A percentile compares a stretch with the other conserved stretches of the same genome.
Evolutionary conservation across 2,329 filamentous ascomycete species (phyloP).

Genomic region (Aciculosporium take): DNA sequence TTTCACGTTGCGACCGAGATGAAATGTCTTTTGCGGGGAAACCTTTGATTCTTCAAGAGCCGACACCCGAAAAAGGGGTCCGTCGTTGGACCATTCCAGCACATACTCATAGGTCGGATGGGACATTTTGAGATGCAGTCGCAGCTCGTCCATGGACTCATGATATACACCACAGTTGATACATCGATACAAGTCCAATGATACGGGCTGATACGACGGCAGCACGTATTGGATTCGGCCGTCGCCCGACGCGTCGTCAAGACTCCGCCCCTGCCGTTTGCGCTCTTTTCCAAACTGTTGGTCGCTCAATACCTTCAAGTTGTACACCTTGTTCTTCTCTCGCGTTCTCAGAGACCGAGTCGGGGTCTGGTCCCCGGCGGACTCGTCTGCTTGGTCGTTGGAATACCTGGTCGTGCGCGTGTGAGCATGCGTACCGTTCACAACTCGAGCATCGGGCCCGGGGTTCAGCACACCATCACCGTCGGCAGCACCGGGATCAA

Average conservation of each 20-base stretch:
- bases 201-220: constrained; percentile 28
- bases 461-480: constrained; percentile 13
- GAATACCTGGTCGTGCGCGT: constrained; percentile 14
- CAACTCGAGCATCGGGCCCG: constrained; percentile 8
- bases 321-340: constrained; percentile 38
- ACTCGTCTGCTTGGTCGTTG: constrained; percentile 30
- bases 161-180: constrained; percentile 35
- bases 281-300: constrained; percentile 39
- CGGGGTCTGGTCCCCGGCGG: constrained; percentile 34
- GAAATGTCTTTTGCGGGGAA: constrained; percentile 23
- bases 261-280: constrained; percentile 21
- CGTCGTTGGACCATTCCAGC: constrained; percentile 21
- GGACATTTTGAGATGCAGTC: constrained; percentile 30
- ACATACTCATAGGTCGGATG: constrained; percentile 34
- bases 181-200: constrained; percentile 35
- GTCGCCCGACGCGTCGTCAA: constrained; percentile 18
- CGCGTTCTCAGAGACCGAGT: constrained; percentile 36
- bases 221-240: constrained; percentile 32
- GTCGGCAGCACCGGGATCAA: constrained; percentile 20
- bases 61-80: constrained; percentile 26
- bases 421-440: constrained; percentile 10
- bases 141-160: constrained; percentile 32
- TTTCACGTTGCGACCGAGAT: constrained; percentile 28
- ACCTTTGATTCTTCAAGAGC: constrained; percentile 15
- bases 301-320: constrained; percentile 44